These are phyloP conservation scores for Aspergillus leporis DNA, from an alignment of 495 filamentous ascomycete genomes.

Conservation along the genomic window DNA sequence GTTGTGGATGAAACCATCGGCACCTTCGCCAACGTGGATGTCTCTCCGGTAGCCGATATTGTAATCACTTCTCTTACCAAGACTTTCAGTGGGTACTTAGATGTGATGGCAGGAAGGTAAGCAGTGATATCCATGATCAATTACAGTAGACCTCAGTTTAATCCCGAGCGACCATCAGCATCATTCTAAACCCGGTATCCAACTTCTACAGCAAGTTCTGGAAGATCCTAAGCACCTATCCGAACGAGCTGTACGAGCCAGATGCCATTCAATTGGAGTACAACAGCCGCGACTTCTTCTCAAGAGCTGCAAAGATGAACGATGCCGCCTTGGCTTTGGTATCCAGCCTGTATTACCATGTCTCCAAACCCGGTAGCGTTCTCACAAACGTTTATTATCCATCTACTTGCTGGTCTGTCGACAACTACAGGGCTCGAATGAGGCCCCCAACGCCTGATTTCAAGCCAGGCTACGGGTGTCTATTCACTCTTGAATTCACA, in stretches of 20 bases:
- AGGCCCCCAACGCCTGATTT: constrained; percentile 23
- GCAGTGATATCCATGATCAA: background rate
- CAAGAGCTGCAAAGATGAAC: constrained; percentile 17
- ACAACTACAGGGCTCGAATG: constrained; percentile 38
- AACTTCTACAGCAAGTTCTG: constrained; percentile 4
- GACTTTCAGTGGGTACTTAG: constrained; percentile 28
- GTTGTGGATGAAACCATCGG: constrained; percentile 53
- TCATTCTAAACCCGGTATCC: constrained; percentile 21
- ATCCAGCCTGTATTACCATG: constrained; percentile 27
- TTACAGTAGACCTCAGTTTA: no score
- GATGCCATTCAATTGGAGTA: constrained; percentile 24
- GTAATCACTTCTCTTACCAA: constrained; percentile 35
- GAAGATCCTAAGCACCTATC: no score
- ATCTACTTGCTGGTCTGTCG: constrained; percentile 15
- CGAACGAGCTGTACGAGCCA: constrained; percentile 17
- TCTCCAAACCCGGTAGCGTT: constrained; percentile 13
- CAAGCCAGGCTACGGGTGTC: constrained; percentile 34
- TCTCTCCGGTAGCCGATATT: constrained; percentile 28
- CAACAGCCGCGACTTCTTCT: constrained; percentile 24
- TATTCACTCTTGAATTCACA: constrained; percentile 42
- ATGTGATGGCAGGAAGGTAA: constrained; percentile 33
- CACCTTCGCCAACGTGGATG: constrained; percentile 50
- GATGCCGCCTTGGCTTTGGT: constrained; percentile 30
- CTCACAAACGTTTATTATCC: constrained; percentile 43
- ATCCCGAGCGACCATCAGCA: constrained; percentile 1